These are phyloP conservation scores for Heliamphora exappendiculata DNA, from an alignment of 148 eudicot genomes.

Conservation along the genomic window DNA sequence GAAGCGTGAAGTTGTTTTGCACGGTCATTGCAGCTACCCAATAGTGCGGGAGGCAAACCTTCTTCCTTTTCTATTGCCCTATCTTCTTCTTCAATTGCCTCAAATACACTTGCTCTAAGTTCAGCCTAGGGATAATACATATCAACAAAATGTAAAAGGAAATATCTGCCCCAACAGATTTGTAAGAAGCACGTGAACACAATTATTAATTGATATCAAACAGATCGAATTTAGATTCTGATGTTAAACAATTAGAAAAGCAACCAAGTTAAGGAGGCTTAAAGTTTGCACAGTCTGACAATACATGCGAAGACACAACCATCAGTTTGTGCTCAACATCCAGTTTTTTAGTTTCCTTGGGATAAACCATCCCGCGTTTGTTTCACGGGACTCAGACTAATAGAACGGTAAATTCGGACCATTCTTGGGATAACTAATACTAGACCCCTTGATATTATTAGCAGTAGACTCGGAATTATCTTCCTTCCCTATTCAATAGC, in stretches of 20 bases:
- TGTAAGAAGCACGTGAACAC: neutral
- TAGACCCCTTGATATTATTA: too few species aligned
- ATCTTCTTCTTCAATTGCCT: slow-evolving; percentile 98
- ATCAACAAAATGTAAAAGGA: slow-evolving; percentile 2
- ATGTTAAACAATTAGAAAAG: neutral
- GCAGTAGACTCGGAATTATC: too few species aligned
- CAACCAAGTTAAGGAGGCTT: neutral
- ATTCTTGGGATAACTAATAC: too few species aligned
- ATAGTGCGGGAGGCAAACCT: slow-evolving; percentile 78
- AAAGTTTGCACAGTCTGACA: neutral
- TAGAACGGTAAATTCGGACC: too few species aligned
- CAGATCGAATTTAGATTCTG: neutral
- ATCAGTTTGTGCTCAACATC: too few species aligned
- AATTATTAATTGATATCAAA: neutral
- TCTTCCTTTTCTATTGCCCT: slow-evolving; percentile 69
- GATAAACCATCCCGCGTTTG: too few species aligned
- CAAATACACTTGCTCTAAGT: slow-evolving; percentile 92
- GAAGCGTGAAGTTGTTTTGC: slow-evolving; percentile 93
- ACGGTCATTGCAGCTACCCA: slow-evolving; percentile 94
- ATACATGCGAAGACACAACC: neutral
- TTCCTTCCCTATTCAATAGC: too few species aligned
- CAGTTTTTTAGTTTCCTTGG: too few species aligned
- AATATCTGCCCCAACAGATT: neutral
- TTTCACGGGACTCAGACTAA: too few species aligned
- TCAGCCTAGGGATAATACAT: slow-evolving; percentile 56